Evolutionary conservation across 2,329 filamentous ascomycete species (phyloP).

Genomic region (Plenodomus lindquistii): DNA sequence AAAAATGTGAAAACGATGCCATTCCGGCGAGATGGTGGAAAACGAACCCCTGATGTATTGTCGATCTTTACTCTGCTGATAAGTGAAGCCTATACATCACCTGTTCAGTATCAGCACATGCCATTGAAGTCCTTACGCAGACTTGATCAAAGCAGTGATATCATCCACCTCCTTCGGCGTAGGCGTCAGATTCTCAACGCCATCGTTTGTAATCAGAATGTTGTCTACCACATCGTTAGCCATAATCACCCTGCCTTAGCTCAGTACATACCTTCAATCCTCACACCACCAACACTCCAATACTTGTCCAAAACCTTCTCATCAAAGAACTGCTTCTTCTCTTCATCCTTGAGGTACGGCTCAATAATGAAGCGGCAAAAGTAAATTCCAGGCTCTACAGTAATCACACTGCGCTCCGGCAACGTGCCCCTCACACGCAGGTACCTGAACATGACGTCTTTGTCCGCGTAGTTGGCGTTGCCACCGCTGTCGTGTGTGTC

Average conservation of each 20-base stretch:
- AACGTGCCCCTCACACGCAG: slow-evolving; percentile 76
- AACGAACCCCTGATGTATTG: background rate
- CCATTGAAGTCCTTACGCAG: slow-evolving; percentile 9
- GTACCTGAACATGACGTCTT: slow-evolving; percentile 84
- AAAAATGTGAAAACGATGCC: background rate
- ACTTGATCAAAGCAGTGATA: slow-evolving; percentile 63
- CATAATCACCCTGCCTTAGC: background rate
- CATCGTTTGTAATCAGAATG: slow-evolving; percentile 75
- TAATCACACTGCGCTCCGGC: slow-evolving; percentile 81
- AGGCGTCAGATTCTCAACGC: slow-evolving; percentile 81
- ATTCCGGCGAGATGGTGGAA: background rate
- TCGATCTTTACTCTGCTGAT: background rate
- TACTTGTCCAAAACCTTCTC: slow-evolving; percentile 66
- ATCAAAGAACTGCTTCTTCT: slow-evolving; percentile 68
- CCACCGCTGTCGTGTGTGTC: slow-evolving; percentile 57
- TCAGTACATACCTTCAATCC: slow-evolving; percentile 68
- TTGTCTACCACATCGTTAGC: slow-evolving; percentile 60
- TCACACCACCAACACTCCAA: slow-evolving; percentile 81
- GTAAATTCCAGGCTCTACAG: slow-evolving; percentile 90
- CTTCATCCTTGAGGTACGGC: slow-evolving; percentile 65
- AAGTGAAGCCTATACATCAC: background rate
- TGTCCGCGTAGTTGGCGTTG: slow-evolving; percentile 61
- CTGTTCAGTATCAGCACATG: background rate
- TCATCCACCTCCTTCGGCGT: slow-evolving; percentile 75
- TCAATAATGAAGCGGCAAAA: slow-evolving; percentile 76